Base-by-base conservation (phyloP, 805 yeast species). In the Saccharomyces mikatae region DNA sequence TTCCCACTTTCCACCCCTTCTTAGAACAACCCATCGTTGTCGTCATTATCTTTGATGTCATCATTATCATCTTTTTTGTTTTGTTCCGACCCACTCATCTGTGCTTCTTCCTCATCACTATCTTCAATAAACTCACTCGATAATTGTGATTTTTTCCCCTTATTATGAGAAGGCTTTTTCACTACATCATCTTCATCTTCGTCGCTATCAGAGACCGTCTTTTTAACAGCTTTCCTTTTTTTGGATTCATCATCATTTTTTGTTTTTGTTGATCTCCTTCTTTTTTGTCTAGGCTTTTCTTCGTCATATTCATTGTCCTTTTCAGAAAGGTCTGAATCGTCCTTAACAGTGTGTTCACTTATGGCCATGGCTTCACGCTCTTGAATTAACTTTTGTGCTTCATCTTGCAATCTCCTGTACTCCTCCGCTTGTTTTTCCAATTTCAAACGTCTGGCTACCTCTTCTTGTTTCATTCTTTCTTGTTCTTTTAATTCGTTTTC, bases 321-420 rank as follows among this genome's bases (percentile, higher is more conserved):
- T 32, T 61, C 70, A 9, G 68, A 65, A 50, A 68, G 71, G 51
- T 66, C 68, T 48, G 65, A 69, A 56, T 72, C 72, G 21, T 68
- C 71, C n/a, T 71, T 71, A 26, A 69, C 74, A 47, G 26, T n/a
- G 9, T 72, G 78, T 46, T 71, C 74, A n/a, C 68, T 71, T 31
- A 72, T 73, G 29, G 74, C 75, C 46, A 73, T 76, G 47, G 68
- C 54, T 54, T 75, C 77, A 76, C 84, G 78, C 60, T 80, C 81
- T 56, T 74, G 78, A 53, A 81, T 82, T 75, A 83, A 74, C 61
- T 82, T 80, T 55, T 73, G 73, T 21, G 84, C 82, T 57, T 80
- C 80, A 57, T 80, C 83, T 63, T 80, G 84, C 41, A 82, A 66
- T 56, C 71, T 75, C 56, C 71, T 71, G 61, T 76, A 76, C 63